Percentiles rank a stretch among this genome's conserved stretches.
These are phyloP conservation scores for Amanita rubescens DNA, from an alignment of 768 basidiomycete species.

Conservation along the genomic window DNA sequence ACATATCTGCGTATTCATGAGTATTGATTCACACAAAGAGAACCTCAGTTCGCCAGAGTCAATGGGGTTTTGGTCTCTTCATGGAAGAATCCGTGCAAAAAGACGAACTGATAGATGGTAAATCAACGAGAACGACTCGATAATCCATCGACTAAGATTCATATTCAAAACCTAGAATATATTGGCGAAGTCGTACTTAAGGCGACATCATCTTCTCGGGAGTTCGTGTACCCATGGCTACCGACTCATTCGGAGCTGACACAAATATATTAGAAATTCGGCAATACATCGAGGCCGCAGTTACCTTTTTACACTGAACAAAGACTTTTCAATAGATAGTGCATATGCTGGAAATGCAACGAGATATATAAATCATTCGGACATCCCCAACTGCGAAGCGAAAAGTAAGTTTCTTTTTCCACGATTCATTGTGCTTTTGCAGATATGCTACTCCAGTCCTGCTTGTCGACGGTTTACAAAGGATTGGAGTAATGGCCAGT, in stretches of 20 bases:
- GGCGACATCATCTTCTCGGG: slow-evolving; percentile 40
- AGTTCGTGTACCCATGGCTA: slow-evolving; percentile 29
- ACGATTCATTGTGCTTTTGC: background rate
- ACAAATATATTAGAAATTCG: slow-evolving; percentile 22
- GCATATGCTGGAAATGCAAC: slow-evolving; percentile 50
- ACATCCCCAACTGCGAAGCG: slow-evolving; percentile 38
- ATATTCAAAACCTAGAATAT: slow-evolving; percentile 62
- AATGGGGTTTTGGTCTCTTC: slow-evolving; percentile 51
- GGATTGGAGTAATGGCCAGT: slow-evolving; percentile 60
- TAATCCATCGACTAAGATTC: background rate
- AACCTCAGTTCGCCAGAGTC: slow-evolving; percentile 34
- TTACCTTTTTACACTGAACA: slow-evolving; percentile 56
- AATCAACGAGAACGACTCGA: too few species aligned
- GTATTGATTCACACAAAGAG: slow-evolving; percentile 21
- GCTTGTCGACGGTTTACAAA: slow-evolving; percentile 62
- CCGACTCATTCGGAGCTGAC: background rate
- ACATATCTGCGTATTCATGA: background rate
- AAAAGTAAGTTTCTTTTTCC: slow-evolving; percentile 25
- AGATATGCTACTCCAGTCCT: slow-evolving; percentile 17
- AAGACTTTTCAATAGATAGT: slow-evolving; percentile 43
- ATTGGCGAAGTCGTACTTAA: slow-evolving; percentile 53
- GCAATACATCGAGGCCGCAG: slow-evolving; percentile 43
- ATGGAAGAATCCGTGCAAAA: slow-evolving; percentile 33
- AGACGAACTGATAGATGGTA: slow-evolving; percentile 46
- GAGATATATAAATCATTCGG: slow-evolving; percentile 61